Conservation (phyloP, 305 asterid genomes). For the Fraxinus xanthoxyloides region DNA sequence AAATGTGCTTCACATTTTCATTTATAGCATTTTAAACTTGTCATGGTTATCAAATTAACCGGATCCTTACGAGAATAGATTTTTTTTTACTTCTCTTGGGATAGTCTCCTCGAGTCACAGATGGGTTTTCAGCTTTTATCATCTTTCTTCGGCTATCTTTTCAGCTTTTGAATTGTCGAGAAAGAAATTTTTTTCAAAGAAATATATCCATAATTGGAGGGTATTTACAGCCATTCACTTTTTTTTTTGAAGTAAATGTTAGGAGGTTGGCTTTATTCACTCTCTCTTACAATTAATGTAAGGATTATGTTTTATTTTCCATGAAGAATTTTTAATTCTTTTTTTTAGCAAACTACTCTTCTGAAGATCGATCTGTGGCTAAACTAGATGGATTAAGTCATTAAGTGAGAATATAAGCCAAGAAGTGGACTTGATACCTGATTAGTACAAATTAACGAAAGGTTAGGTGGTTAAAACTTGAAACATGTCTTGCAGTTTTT, state of each 20-base stretch:
- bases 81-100: neutral
- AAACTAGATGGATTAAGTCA: neutral
- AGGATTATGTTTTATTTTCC: neutral
- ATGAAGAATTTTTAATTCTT: neutral
- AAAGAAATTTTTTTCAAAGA: neutral
- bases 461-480: neutral
- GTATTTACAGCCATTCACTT: neutral
- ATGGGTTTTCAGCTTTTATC: neutral
- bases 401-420: neutral
- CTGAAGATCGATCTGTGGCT: neutral
- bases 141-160: constrained; percentile 5
- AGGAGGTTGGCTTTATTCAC: neutral
- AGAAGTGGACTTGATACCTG: neutral
- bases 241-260: neutral
- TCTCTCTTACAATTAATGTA: neutral
- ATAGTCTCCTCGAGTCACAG: neutral
- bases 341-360: neutral
- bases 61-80: neutral
- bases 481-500: neutral
- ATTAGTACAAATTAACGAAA: neutral
- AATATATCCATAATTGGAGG: neutral
- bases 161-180: neutral
- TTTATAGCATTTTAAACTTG: constrained; percentile 1
- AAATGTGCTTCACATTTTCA: constrained; percentile 9
- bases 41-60: neutral